Base-by-base conservation (phyloP, 371 early-diverging fungal genomes). In the Rhizopus delemar region DNA sequence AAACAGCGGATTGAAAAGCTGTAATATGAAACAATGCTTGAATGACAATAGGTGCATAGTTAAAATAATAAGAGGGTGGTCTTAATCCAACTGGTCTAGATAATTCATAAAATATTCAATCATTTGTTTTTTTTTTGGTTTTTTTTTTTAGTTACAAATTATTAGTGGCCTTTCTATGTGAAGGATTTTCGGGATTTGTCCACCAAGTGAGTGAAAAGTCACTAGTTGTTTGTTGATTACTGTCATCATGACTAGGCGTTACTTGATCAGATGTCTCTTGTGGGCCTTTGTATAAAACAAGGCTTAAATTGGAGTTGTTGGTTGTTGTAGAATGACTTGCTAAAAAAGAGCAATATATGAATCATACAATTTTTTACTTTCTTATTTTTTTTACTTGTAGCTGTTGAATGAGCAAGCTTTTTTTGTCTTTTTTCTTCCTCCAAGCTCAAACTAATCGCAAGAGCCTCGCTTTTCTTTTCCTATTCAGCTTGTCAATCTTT, bases 11-110 rank as follows among this genome's bases (percentile, higher is more conserved):
- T 46, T 61, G 65, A 43, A 80, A 75, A 3, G 67, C 36, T 8
- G 67, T 58, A 9, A 80, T 58, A 50, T 77, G 72, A 59, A 68
- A 80, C 34, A 80, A 56, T 2, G 76, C 60, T 58, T 74, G 78
- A 2, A 80, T 12, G 13, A 80, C 8, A 0, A 69, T 48, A 22
- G 81, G 77, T 5, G 66, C 55, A 63, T 70, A 77, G 3, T 72
- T 54, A 35, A 66, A 75, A 29, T 72, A 60, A 29, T 70, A 75
- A 0, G 66, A 59, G 12, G 80, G 80, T 28, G 80, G 80, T 8
- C 80, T 61, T 34, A 79, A 53, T 8, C 76, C 80, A 39, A 76
- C 60, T 11, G 77, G 75, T 41, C 79, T 13, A 29, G 22, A 46
- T 51, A 7, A 31, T 8, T 56, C 8, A 48, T 41, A 12, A 6